Evolutionary conservation across 163 green algal genomes (phyloP), one percentile per base, ranked within the genome.

Genomic region (Scenedesmus sp.): DNA sequence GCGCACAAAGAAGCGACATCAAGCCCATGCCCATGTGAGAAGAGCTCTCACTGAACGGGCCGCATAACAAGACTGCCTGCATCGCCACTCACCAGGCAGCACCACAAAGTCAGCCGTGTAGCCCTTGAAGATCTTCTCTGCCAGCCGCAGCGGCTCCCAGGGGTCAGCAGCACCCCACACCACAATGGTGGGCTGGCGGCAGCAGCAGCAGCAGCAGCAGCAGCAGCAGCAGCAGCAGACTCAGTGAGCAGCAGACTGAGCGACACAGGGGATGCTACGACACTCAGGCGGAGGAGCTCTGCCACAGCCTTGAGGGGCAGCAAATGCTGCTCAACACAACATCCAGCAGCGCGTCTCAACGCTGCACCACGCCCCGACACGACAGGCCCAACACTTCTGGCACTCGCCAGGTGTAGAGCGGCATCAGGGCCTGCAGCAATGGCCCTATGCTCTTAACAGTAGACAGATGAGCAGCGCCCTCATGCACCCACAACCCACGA

Each of bases 61-160:
- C n/a, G n/a, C n/a, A n/a, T n/a, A n/a, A n/a, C n/a, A n/a, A n/a
- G n/a, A n/a, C n/a, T n/a, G n/a, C n/a, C n/a, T n/a, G n/a, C n/a
- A n/a, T n/a, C n/a, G n/a, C n/a, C n/a, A 82, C 46, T 35, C 72
- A 90, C 86, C 86, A 80, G 86, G 86, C 44, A 90, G 42, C 35
- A 85, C 86, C 9, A 84, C 72, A 86, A 91, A 91, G n/a, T 91
- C 86, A 61, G 86, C 86, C 15, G 73, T 49, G n/a, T 42, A 91
- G 33, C 86, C 86, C 33, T n/a, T n/a, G 35, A 91, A 91, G 15
- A 76, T 53, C 15, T 59, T 26, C 73, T 91, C 44, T 20, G 86
- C 86, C 2, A 5, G 13, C 12, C 44, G 2, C 26, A 91, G 49
- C 0, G 73, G 73, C 73, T 91, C 86, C 86, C 86, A 91, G 43